phyloP scores from a whole-genome alignment of 75 land plant genomes.

The Pinus tabuliformis region DNA sequence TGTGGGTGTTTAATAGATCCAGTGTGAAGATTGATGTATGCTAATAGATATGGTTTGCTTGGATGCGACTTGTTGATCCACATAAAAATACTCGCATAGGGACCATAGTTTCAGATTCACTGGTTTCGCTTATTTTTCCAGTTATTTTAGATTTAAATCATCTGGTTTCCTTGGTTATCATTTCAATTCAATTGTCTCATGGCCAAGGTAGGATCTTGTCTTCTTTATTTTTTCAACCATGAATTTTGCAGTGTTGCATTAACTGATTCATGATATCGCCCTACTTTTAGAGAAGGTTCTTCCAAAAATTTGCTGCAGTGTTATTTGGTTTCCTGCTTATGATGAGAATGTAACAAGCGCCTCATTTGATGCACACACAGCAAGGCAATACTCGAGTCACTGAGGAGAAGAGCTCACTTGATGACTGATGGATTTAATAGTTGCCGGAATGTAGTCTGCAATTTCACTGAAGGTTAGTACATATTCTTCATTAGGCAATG shows the following conservation, averaged over 20 bases:
- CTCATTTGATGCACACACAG: slow-evolving; percentile 38
- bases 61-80: too few species aligned
- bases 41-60: too few species aligned
- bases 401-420: slow-evolving; percentile 86
- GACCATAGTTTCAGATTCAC: not conserved
- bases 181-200: not conserved
- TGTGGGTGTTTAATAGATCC: too few species aligned
- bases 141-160: not conserved
- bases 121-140: not conserved
- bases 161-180: not conserved
- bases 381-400: slow-evolving; percentile 77
- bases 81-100: too few species aligned
- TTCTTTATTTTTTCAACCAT: not conserved
- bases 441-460: slow-evolving; percentile 88
- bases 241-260: too few species aligned
- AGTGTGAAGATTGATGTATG: too few species aligned
- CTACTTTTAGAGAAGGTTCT: not conserved
- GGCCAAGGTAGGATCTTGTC: not conserved
- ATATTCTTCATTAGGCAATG: not conserved
- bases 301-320: not conserved
- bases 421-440: slow-evolving; percentile 99
- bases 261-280: not conserved
- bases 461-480: slow-evolving; percentile 90
- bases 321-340: not conserved
- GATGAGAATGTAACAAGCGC: slow-evolving; percentile 1